Percentiles rank a stretch among this genome's conserved stretches.
phyloP scores from a whole-genome alignment of 2,329 filamentous ascomycete species.

The Calonectria naviculata region DNA sequence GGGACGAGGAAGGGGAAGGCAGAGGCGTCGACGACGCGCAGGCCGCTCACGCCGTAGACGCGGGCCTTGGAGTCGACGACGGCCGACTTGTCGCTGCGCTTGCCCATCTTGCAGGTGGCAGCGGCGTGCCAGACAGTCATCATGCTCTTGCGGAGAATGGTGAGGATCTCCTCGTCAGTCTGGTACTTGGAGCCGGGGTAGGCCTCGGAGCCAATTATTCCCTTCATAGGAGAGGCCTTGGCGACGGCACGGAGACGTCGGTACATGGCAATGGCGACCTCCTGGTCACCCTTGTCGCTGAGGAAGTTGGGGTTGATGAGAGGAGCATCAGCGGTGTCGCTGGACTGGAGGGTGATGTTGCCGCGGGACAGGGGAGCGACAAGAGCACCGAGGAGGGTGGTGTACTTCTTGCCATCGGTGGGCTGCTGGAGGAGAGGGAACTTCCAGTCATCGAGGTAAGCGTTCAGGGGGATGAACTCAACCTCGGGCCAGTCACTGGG shows the following conservation, averaged over 20 bases:
- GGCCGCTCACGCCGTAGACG: constrained; percentile 43
- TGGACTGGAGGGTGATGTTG: constrained; percentile 51
- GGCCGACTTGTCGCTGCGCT: constrained; percentile 39
- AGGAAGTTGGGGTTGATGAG: constrained; percentile 60
- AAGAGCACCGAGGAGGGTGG: constrained; percentile 42
- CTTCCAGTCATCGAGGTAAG: constrained; percentile 31
- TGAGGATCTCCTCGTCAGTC: constrained; percentile 7
- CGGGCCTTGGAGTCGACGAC: constrained; percentile 45
- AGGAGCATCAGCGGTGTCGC: constrained; percentile 47
- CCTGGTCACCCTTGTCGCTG: constrained; percentile 51
- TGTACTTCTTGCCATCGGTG: constrained; percentile 23
- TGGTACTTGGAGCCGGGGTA: constrained; percentile 20
- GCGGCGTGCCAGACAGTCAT: constrained; percentile 16
- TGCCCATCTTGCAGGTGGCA: constrained; percentile 41
- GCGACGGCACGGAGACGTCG: constrained; percentile 52
- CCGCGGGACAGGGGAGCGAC: constrained; percentile 49
- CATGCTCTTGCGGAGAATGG: neutral
- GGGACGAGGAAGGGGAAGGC: constrained; percentile 40
- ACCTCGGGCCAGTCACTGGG: constrained; percentile 33
- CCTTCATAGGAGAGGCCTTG: constrained; percentile 20
- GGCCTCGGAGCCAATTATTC: neutral
- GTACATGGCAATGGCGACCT: constrained; percentile 49
- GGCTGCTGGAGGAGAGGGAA: constrained; percentile 34
- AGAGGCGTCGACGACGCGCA: constrained; percentile 47
- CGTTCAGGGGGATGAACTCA: constrained; percentile 33